Evolutionary conservation across 2,329 filamentous ascomycete genomes (phyloP).

Genomic region (Ophiocordyceps camponoti-saundersi): DNA sequence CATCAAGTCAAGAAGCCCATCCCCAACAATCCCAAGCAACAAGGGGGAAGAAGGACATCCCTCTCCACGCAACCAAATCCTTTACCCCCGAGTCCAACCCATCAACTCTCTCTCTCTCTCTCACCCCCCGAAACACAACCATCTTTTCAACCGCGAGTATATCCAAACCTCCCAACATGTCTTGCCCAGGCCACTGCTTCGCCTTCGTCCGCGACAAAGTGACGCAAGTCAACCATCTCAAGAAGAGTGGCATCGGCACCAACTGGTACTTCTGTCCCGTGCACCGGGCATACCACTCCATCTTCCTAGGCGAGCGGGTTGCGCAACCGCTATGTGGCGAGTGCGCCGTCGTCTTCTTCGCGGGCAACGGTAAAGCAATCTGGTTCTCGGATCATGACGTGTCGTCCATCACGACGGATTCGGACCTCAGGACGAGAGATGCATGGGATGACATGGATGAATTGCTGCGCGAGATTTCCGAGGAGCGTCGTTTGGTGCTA

Average conservation of each 20-base stretch:
- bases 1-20: too few relatives aligned
- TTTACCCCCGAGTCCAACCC: too few relatives aligned
- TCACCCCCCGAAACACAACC: too few relatives aligned
- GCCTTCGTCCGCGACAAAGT: not conserved
- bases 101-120: too few relatives aligned
- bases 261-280: constrained; percentile 14
- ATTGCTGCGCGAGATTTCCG: not conserved
- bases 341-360: constrained; percentile 14
- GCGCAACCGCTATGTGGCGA: constrained; percentile 16
- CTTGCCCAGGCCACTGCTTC: constrained; percentile 11
- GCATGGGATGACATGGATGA: not conserved
- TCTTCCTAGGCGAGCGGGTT: constrained; percentile 3
- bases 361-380: constrained; percentile 7
- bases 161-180: constrained; percentile 2
- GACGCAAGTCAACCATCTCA: constrained; percentile 7
- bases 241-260: constrained; percentile 4
- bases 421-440: not conserved
- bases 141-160: too few relatives aligned
- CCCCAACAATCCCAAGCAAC: too few relatives aligned
- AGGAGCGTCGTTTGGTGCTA: not conserved
- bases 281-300: constrained; percentile 12
- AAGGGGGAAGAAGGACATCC: too few relatives aligned
- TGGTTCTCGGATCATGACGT: constrained; percentile 5
- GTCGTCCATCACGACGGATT: constrained; percentile 1
- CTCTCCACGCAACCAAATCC: too few relatives aligned